Percentiles rank a stretch among this genome's conserved stretches.
Evolutionary conservation across 805 yeast species (phyloP).

Genomic region (Spathaspora passalidarum): DNA sequence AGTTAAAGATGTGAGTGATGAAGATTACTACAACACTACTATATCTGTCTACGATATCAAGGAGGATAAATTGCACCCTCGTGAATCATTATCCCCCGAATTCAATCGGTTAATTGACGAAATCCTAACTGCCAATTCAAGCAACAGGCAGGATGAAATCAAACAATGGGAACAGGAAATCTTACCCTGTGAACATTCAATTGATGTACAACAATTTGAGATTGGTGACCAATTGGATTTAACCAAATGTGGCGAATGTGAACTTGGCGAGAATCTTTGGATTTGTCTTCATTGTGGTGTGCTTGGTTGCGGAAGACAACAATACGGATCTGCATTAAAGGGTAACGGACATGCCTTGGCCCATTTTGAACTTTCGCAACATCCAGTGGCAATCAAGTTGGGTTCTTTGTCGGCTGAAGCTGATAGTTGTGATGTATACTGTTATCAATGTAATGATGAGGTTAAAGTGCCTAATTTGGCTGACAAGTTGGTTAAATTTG

Average conservation of each 20-base stretch:
- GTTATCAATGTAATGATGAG: constrained; percentile 89
- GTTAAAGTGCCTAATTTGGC: constrained; percentile 65
- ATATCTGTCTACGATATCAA: constrained; percentile 41
- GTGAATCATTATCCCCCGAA: constrained; percentile 19
- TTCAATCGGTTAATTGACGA: constrained; percentile 34
- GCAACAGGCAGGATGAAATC: constrained; percentile 61
- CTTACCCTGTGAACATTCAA: constrained; percentile 73
- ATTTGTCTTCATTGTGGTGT: constrained; percentile 86
- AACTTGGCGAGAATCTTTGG: constrained; percentile 80
- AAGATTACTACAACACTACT: constrained; percentile 53
- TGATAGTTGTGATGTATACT: constrained; percentile 70
- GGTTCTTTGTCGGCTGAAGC: constrained; percentile 82
- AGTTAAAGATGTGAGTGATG: constrained; percentile 59
- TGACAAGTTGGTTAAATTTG: constrained; percentile 51
- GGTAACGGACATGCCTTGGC: constrained; percentile 88
- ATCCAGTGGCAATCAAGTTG: constrained; percentile 83
- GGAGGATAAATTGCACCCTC: constrained; percentile 21
- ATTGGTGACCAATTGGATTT: constrained; percentile 33
- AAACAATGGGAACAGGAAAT: constrained; percentile 92
- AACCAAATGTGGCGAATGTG: constrained; percentile 55
- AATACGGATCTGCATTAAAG: constrained; percentile 82
- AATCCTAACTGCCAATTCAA: constrained; percentile 57
- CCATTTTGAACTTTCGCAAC: constrained; percentile 61
- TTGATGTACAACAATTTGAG: constrained; percentile 43
- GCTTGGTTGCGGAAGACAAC: constrained; percentile 93